A percentile compares a stretch with the other conserved stretches of the same genome.
These are phyloP conservation scores for Tausonia pullulans DNA, from an alignment of 1,284 basidiomycete species.

Conservation along the genomic window DNA sequence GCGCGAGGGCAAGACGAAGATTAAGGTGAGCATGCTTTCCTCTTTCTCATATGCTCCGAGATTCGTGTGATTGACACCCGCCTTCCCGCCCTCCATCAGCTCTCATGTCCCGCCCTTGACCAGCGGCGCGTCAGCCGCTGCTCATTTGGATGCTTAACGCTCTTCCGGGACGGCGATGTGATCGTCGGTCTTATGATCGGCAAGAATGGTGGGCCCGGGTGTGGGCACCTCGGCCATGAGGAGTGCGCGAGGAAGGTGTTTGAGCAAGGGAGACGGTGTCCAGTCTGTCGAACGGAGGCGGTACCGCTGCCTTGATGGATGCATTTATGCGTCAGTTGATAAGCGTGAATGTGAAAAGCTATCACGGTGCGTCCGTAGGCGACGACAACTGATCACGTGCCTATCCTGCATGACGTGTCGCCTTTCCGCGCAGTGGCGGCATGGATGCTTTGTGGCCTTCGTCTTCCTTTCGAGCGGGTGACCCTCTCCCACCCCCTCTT, in stretches of 20 bases:
- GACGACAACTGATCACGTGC: too few species aligned
- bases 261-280: neutral
- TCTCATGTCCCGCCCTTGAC: neutral
- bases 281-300: constrained; percentile 1
- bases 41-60: neutral
- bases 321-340: neutral
- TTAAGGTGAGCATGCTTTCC: neutral
- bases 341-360: neutral
- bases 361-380: too few species aligned
- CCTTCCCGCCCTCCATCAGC: too few species aligned
- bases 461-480: too few species aligned
- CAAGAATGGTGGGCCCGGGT: neutral
- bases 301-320: too few species aligned
- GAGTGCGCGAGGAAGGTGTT: constrained; percentile 3
- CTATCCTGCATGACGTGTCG: too few species aligned
- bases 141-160: constrained; percentile 9
- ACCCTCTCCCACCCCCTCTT: too few species aligned
- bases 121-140: constrained; percentile 9
- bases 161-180: constrained; percentile 2
- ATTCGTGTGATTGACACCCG: too few species aligned
- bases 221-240: neutral
- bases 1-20: constrained; percentile 12
- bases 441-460: too few species aligned
- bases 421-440: too few species aligned
- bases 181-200: neutral